A percentile compares a stretch with the other conserved stretches of the same genome.
These are phyloP conservation scores for Kurtzmaniella natalensis DNA, from an alignment of 1,139 yeast species.

Conservation along the genomic window DNA sequence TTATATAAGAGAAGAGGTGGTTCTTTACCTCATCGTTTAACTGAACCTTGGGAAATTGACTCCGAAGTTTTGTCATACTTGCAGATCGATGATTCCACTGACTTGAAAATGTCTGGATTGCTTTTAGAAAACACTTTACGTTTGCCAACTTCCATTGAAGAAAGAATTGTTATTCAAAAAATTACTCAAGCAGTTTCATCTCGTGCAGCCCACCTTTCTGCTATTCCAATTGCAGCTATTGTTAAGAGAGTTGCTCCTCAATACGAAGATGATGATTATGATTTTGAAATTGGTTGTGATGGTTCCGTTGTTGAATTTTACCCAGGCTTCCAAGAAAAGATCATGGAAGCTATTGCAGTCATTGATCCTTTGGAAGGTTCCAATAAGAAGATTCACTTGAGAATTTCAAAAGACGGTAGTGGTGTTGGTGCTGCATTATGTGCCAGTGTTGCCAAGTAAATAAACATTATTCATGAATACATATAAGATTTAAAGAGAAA, in stretches of 20 bases:
- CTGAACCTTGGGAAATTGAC: conserved; percentile 71
- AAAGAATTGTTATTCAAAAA: conserved; percentile 65
- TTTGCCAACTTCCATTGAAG: conserved; percentile 62
- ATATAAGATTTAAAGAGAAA: too few species aligned
- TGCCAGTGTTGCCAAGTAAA: conserved; percentile 43
- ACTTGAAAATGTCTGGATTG: conserved; percentile 61
- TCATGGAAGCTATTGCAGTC: conserved; percentile 68
- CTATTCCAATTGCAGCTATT: conserved; percentile 85
- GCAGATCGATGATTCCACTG: conserved; percentile 75
- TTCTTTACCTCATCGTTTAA: conserved; percentile 59
- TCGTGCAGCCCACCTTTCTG: conserved; percentile 82
- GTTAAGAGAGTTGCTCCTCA: conserved; percentile 35
- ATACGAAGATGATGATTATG: conserved; percentile 51
- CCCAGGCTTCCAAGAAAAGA: conserved; percentile 76
- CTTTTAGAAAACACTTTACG: conserved; percentile 61
- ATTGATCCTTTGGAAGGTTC: conserved; percentile 71
- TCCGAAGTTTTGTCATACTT: conserved; percentile 82
- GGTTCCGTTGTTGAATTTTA: conserved; percentile 91
- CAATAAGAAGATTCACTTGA: conserved; percentile 64
- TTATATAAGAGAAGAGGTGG: conserved; percentile 47
- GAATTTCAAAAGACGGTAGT: conserved; percentile 88
- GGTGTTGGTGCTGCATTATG: conserved; percentile 97
- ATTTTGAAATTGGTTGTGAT: conserved; percentile 89
- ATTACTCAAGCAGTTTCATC: conserved; percentile 74
- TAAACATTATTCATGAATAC: too few species aligned